A percentile compares a stretch with the other conserved stretches of the same genome.
phyloP scores from a whole-genome alignment of 192 early-diverging fungal species.

The Bifiguratus adelaidae region DNA sequence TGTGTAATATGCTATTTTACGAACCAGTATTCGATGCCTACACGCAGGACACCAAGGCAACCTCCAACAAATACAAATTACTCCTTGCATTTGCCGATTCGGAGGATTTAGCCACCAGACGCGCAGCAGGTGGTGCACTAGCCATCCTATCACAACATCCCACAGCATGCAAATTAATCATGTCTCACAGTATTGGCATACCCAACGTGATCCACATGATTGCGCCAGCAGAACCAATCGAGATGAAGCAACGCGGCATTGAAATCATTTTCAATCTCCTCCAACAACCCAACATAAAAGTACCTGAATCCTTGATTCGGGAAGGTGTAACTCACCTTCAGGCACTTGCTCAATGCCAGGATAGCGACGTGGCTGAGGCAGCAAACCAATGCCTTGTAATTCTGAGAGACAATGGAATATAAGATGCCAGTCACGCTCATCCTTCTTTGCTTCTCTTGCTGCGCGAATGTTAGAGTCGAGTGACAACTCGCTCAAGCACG shows the following conservation, averaged over 20 bases:
- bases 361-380: too few species aligned
- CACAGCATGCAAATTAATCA: conserved; percentile 43
- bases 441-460: too few species aligned
- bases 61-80: conserved; percentile 55
- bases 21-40: conserved; percentile 72
- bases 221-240: conserved; percentile 29
- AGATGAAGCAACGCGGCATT: conserved; percentile 58
- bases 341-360: too few species aligned
- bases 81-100: conserved; percentile 77
- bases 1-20: conserved; percentile 91
- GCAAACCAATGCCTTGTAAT: too few species aligned
- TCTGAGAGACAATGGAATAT: too few species aligned
- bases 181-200: conserved; percentile 39
- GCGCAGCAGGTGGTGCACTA: conserved; percentile 78
- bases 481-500: too few species aligned
- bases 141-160: conserved; percentile 62
- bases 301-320: conserved; percentile 28
- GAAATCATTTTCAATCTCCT: conserved; percentile 64
- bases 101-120: conserved; percentile 74
- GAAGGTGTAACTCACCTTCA: conserved; percentile 30
- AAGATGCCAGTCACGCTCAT: too few species aligned
- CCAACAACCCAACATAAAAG: conserved; percentile 23
- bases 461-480: too few species aligned
- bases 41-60: conserved; percentile 25
- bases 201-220: conserved; percentile 41